phyloP scores from a whole-genome alignment of 768 basidiomycete species.

The Gloeophyllum trabeum region DNA sequence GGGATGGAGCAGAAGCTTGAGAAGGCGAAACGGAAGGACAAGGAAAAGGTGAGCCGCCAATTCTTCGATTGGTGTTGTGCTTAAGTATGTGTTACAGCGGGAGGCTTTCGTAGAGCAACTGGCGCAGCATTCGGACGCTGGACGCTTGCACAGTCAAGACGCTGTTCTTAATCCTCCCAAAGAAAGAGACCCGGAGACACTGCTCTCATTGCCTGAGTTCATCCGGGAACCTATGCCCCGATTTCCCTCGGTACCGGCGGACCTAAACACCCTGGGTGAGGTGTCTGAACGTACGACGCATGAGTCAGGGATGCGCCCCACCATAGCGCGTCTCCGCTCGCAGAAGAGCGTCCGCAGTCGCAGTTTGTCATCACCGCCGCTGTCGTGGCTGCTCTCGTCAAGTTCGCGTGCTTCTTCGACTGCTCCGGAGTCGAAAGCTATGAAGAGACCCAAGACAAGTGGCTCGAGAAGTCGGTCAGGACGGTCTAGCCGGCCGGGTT shows the following conservation, averaged over 20 bases:
- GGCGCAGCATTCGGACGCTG: conserved; percentile 55
- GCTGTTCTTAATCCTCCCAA: conserved; percentile 34
- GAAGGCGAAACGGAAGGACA: conserved; percentile 43
- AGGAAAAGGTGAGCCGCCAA: conserved; percentile 41
- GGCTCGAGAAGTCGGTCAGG: conserved; percentile 7
- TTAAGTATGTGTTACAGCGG: conserved; percentile 29
- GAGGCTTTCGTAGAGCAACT: conserved; percentile 70
- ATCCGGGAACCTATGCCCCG: conserved; percentile 22
- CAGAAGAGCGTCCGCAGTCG: conserved; percentile 20
- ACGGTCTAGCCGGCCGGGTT: conserved; percentile 12
- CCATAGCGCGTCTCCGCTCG: conserved; percentile 14
- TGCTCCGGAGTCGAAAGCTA: conserved; percentile 1
- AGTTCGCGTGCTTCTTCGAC: conserved; percentile 6
- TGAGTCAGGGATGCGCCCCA: conserved; percentile 32
- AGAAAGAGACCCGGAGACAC: conserved; percentile 26
- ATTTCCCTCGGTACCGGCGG: conserved; percentile 12
- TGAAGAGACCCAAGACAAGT: conserved; percentile 9
- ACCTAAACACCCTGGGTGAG: conserved; percentile 19
- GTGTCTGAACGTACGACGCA: conserved; percentile 38
- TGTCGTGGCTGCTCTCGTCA: conserved; percentile 52
- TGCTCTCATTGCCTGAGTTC: conserved; percentile 30
- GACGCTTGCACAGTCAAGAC: conserved; percentile 74
- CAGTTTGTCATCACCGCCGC: conserved; percentile 49
- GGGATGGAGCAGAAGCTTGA: conserved; percentile 45
- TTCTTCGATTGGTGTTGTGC: neutral